Evolutionary conservation across 148 eudicot species (phyloP), one percentile per base, ranked within the genome.

Genomic region (Chenopodium quinoa): DNA sequence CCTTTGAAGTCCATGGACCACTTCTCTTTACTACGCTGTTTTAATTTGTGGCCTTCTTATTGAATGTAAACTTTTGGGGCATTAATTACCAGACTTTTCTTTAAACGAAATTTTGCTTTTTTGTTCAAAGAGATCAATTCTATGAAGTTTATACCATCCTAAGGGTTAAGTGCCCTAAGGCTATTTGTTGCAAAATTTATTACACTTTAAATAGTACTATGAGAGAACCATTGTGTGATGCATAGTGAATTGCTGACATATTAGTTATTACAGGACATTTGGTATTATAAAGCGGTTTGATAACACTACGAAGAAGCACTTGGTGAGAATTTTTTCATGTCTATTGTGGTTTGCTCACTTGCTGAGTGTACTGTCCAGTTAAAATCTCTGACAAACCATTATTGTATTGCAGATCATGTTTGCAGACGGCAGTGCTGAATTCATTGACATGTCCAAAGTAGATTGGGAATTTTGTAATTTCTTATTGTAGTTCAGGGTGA

Each of bases 361-460:
- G 34, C 60, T 56, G n/a, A 54, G 12, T 79, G 11, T 75, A 46
- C 37, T 75, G 29, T 7, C 31, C 64, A 58, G 73, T 63, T 52
- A 75, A 62, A 17, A 44, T 25, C 71, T 56, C 46, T 78, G 75
- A 73, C 81, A 72, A 78, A 74, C 75, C 62, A 48, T 29, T 52
- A 22, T 60, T 40, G 13, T 48, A 75, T 16, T 75, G 75, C 90
- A 96, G 99, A 89, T 96, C 81, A 87, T 96, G 99, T 94, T 90
- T 82, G 98, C 92, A 84, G 93, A 92, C 75, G 99, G 99, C 74
- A 25, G 31, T 47, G 80, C 75, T 73, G 92, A 90, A 84, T 85
- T 83, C 73, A 85, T 96, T 77, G 98, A 96, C 91, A 80, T 96
- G 93, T 88, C 98, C 54, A 90, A 89, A 88, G 94, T 90, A 84